Evolutionary conservation across 805 yeast species (phyloP), one percentile per base, ranked within the genome.

Genomic region (Cyberlindnera japonica): DNA sequence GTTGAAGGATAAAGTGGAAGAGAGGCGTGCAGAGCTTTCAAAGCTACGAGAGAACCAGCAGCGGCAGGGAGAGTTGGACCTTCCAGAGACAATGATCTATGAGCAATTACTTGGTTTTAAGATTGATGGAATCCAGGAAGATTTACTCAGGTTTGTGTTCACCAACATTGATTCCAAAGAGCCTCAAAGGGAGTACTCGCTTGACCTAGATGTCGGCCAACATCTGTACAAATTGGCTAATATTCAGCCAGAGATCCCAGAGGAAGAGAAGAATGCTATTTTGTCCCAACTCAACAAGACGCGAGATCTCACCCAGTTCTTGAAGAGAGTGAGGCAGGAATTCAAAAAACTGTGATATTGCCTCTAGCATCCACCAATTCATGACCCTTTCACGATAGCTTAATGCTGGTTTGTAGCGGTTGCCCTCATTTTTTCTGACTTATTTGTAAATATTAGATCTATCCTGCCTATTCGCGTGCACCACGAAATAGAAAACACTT

Each of bases 51-150:
- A 61, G 36, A 57, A 62, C 26, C 53, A 76, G 25, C 57, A 58
- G 15, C 45, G 53, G 9, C 85, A 81, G 51, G 61, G 69, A 7
- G 63, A 62, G 21, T 63, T 62, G 29, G 78, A 79, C 43, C 61
- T 63, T 13, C 77, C 78, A 0, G 86, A 81, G 52, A 62, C 77
- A 29, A 41, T 61, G 14, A 64, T 71, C 29, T 77, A 71, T 58
- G 84, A 81, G 45, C 57, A 64, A 27, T 61, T 76, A 35, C 60
- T 79, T 32, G 87, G 88, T 1, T 54, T 81, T 41, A 62, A 63
- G 25, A 69, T 81, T 15, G 77, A 74, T 40, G 79, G 78, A 4
- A 57, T 75, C 2, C 58, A 62, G 15, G 71, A 68, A 7, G 76
- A 72, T 38, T 48, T 68, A 24, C 54, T 81, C 32, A 61, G 59